phyloP scores from a whole-genome alignment of 768 basidiomycete species.

The Epithele typhae region DNA sequence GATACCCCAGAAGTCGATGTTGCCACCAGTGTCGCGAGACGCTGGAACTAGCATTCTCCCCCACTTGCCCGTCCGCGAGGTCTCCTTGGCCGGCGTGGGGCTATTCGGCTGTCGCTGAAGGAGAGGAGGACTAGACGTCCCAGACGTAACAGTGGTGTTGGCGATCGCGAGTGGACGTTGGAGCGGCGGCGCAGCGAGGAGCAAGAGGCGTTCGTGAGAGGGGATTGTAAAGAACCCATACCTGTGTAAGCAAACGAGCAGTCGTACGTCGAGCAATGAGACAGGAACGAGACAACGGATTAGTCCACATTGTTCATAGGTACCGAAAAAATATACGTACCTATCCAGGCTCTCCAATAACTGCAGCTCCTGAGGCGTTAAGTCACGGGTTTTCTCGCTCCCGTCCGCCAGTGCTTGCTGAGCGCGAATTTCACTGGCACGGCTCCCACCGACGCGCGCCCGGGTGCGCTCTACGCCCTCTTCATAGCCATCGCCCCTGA shows the following conservation, averaged over 20 bases:
- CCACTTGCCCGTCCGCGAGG: slow-evolving; percentile 85
- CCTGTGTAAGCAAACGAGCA: slow-evolving; percentile 35
- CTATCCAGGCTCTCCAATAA: slow-evolving; percentile 80
- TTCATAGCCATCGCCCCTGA: slow-evolving; percentile 90
- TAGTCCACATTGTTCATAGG: too few relatives aligned
- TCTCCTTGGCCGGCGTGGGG: slow-evolving; percentile 55
- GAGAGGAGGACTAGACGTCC: slow-evolving; percentile 41
- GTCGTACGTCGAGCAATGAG: slow-evolving; percentile 1
- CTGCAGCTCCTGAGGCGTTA: slow-evolving; percentile 69
- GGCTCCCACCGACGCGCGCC: slow-evolving; percentile 54
- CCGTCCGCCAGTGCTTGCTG: slow-evolving; percentile 52
- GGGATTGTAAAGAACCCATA: slow-evolving; percentile 88
- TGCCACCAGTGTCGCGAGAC: slow-evolving; percentile 70
- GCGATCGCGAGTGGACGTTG: slow-evolving; percentile 51
- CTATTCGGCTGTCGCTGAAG: slow-evolving; percentile 42
- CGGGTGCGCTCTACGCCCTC: slow-evolving; percentile 93
- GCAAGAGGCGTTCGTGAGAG: slow-evolving; percentile 80
- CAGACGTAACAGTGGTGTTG: slow-evolving; percentile 30
- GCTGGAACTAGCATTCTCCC: slow-evolving; percentile 79
- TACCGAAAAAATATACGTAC: slow-evolving; percentile 40
- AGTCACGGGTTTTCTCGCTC: slow-evolving; percentile 58
- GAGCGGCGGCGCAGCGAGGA: slow-evolving; percentile 59
- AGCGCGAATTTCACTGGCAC: slow-evolving; percentile 56
- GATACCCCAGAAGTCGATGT: slow-evolving; percentile 70
- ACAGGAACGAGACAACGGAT: background rate